Conservation (phyloP, 192 early-diverging fungal genomes). For the Radiomyces spectabilis region DNA sequence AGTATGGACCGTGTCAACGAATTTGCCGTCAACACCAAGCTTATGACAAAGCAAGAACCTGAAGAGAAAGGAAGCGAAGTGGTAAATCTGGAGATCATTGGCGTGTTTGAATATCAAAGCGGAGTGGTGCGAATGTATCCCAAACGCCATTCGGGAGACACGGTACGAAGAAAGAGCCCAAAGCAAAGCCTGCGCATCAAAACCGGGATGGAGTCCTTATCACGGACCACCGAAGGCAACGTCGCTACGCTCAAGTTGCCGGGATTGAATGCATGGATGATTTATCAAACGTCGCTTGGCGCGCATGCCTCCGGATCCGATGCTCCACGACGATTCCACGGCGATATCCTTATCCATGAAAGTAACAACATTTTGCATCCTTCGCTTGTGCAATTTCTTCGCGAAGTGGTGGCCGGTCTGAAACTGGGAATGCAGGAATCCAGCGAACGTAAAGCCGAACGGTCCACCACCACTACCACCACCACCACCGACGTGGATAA, state of each 20-base stretch:
- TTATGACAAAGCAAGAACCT: not conserved
- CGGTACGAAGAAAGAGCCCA: slow-evolving; percentile 15
- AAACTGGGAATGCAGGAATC: slow-evolving; percentile 48
- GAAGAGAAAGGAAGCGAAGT: not conserved
- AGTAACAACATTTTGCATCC: slow-evolving; percentile 70
- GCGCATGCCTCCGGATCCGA: slow-evolving; percentile 18
- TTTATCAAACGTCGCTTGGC: slow-evolving; percentile 39
- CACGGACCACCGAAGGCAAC: slow-evolving; percentile 16
- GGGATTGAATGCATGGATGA: slow-evolving; percentile 41
- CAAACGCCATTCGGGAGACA: slow-evolving; percentile 30
- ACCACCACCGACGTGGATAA: slow-evolving; percentile 1
- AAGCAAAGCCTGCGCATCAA: slow-evolving; percentile 4
- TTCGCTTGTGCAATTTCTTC: slow-evolving; percentile 59
- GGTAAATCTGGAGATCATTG: slow-evolving; percentile 39
- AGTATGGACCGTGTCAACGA: slow-evolving; percentile 50
- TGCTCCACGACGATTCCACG: slow-evolving; percentile 37
- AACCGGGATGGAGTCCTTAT: not conserved
- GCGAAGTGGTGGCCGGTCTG: slow-evolving; percentile 56
- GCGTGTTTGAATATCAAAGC: slow-evolving; percentile 38
- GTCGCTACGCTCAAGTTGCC: slow-evolving; percentile 45
- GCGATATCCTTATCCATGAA: slow-evolving; percentile 56
- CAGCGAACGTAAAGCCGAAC: slow-evolving; percentile 20
- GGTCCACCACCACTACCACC: not conserved
- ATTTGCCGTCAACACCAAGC: slow-evolving; percentile 29
- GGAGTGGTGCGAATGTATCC: slow-evolving; percentile 45